Percentiles rank a stretch among this genome's conserved stretches.
Evolutionary conservation across 768 basidiomycete species (phyloP).

Genomic region (Lepiota venenata): DNA sequence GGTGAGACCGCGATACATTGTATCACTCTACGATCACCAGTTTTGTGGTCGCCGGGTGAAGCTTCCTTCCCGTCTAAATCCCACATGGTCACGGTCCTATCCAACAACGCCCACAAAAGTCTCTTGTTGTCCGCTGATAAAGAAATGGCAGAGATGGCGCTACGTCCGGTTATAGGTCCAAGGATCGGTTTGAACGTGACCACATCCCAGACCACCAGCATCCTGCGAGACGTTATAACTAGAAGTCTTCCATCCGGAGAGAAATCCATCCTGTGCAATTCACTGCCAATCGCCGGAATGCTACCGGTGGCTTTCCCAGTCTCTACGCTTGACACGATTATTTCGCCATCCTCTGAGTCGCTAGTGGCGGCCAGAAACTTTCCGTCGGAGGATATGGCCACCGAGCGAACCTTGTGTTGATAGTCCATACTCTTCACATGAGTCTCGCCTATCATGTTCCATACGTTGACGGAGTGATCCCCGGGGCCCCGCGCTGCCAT

Average conservation of each 20-base stretch:
- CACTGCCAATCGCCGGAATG: not conserved
- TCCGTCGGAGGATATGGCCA: constrained; percentile 16
- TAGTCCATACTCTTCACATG: no score
- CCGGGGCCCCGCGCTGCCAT: no score
- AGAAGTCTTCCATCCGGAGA: no score
- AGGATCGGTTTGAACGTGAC: not conserved
- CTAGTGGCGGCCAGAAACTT: constrained; percentile 7
- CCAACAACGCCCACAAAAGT: constrained; percentile 14
- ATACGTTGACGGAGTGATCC: no score
- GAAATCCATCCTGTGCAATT: not conserved
- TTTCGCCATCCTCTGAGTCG: constrained; percentile 13
- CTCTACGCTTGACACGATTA: constrained; percentile 7
- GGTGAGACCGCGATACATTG: no score
- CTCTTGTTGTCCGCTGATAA: constrained; percentile 8
- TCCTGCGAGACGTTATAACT: no score
- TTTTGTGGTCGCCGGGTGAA: no score
- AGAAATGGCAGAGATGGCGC: not conserved
- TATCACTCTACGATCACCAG: no score
- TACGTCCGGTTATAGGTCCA: not conserved
- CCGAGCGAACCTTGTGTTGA: no score
- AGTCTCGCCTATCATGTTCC: no score
- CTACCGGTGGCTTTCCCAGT: not conserved
- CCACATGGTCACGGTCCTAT: constrained; percentile 18
- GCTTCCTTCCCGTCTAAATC: not conserved
- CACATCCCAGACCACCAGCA: not conserved